phyloP scores from a whole-genome alignment of 345 rosid species.

The Populus pruinosa region DNA sequence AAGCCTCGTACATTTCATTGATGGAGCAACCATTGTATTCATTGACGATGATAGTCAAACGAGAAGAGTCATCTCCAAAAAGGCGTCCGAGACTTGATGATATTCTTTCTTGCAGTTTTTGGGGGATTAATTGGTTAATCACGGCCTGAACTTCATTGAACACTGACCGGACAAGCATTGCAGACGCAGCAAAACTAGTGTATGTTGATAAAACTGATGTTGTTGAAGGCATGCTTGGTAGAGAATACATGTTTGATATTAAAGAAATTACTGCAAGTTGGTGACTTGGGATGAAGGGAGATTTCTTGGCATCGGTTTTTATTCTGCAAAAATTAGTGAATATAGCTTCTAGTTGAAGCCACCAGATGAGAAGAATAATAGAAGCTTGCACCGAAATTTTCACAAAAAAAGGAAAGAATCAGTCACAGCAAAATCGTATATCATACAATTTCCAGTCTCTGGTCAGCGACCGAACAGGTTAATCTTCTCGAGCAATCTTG shows the following conservation, averaged over 20 bases:
- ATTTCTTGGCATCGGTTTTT: background rate
- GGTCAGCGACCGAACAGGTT: too few species aligned
- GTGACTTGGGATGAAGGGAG: background rate
- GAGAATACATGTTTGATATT: slow-evolving; percentile 13
- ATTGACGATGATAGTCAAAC: slow-evolving; percentile 8
- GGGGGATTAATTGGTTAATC: slow-evolving; percentile 16
- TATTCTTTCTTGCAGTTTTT: slow-evolving; percentile 1
- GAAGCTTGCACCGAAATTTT: too few species aligned
- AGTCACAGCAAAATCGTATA: too few species aligned
- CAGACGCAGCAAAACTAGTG: slow-evolving; percentile 15
- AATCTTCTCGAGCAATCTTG: background rate
- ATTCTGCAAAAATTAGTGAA: background rate
- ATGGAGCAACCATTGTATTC: background rate
- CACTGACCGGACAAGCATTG: slow-evolving; percentile 15
- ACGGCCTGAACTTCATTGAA: slow-evolving; percentile 9
- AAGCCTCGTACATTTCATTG: slow-evolving; percentile 13
- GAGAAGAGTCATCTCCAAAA: background rate
- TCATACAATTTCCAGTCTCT: too few species aligned
- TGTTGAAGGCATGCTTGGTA: slow-evolving; percentile 17
- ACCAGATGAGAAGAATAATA: background rate
- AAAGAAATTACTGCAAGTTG: background rate
- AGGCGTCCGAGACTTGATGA: background rate
- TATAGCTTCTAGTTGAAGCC: background rate
- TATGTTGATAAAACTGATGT: slow-evolving; percentile 20
- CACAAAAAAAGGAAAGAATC: too few species aligned